Conservation (phyloP, 257 asterid genomes). For the Petunia axillaris region DNA sequence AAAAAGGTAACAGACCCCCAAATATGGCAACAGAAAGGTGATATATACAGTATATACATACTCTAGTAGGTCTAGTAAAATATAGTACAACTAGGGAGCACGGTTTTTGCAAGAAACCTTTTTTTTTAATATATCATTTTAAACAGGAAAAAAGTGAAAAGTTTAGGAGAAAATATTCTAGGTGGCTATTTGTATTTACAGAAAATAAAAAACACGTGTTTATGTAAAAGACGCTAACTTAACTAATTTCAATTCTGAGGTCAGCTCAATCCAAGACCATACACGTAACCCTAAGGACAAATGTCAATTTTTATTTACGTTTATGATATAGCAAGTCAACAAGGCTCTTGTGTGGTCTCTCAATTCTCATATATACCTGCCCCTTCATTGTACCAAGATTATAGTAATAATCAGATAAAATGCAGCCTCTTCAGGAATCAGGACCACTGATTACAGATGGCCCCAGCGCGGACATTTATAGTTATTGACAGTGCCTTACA, state of each 20-base stretch:
- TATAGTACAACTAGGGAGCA: background rate
- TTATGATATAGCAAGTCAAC: conserved; percentile 23
- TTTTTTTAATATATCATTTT: background rate
- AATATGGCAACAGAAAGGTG: background rate
- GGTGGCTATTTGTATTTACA: background rate
- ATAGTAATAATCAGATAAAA: background rate
- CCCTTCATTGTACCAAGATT: background rate
- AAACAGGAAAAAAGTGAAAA: background rate
- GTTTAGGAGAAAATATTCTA: background rate
- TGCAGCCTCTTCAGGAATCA: conserved; percentile 10
- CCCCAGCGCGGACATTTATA: conserved; percentile 33
- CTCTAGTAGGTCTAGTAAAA: background rate
- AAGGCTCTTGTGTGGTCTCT: conserved; percentile 23
- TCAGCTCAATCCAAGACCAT: conserved; percentile 32
- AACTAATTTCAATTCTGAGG: conserved; percentile 22
- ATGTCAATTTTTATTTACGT: background rate
- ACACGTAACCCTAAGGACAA: conserved; percentile 34
- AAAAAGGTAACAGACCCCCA: background rate
- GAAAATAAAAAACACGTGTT: background rate
- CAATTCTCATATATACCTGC: background rate
- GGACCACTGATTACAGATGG: conserved; percentile 21
- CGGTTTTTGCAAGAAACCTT: background rate
- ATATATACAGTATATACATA: background rate
- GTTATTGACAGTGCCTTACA: background rate
- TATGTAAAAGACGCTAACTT: background rate